Percentiles rank a stretch among this genome's conserved stretches.
These are phyloP conservation scores for Sugiyamaella pinicola DNA, from an alignment of 1,139 yeast genomes.

Conservation along the genomic window DNA sequence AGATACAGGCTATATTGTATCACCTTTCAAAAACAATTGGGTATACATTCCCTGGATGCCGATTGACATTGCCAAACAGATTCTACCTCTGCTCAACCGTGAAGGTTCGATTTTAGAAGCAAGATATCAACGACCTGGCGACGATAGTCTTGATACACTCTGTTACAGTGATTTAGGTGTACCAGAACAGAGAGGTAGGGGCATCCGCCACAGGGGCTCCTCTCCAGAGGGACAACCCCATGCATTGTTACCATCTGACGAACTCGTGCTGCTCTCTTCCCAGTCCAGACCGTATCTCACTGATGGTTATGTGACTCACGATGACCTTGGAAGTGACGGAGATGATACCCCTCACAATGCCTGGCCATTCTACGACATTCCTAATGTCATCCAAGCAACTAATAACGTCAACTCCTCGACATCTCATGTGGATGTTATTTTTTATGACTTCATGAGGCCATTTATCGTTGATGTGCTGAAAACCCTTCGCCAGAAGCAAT, in stretches of 20 bases:
- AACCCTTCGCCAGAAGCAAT: conserved; percentile 25
- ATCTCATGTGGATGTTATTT: conserved; percentile 65
- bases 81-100: conserved; percentile 55
- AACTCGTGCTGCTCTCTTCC: conserved; percentile 4
- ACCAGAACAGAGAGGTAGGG: conserved; percentile 23
- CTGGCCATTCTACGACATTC: conserved; percentile 60
- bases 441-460: conserved; percentile 71
- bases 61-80: conserved; percentile 49
- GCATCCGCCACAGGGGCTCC: neutral
- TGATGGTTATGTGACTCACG: conserved; percentile 77
- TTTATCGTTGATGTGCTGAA: conserved; percentile 62
- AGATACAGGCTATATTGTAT: conserved; percentile 79
- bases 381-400: conserved; percentile 70
- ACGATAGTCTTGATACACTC: conserved; percentile 14
- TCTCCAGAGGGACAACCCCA: neutral
- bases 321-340: conserved; percentile 82
- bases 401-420: conserved; percentile 38
- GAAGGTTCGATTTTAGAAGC: conserved; percentile 48
- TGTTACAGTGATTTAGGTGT: conserved; percentile 32
- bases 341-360: conserved; percentile 84
- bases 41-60: conserved; percentile 56
- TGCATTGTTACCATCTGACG: neutral
- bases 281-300: neutral
- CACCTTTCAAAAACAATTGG: conserved; percentile 89
- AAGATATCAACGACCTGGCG: too few species aligned